A percentile compares a stretch with the other conserved stretches of the same genome.
Conservation (phyloP, 208 protist genomes). For the Trypanosoma cruzi region DNA sequence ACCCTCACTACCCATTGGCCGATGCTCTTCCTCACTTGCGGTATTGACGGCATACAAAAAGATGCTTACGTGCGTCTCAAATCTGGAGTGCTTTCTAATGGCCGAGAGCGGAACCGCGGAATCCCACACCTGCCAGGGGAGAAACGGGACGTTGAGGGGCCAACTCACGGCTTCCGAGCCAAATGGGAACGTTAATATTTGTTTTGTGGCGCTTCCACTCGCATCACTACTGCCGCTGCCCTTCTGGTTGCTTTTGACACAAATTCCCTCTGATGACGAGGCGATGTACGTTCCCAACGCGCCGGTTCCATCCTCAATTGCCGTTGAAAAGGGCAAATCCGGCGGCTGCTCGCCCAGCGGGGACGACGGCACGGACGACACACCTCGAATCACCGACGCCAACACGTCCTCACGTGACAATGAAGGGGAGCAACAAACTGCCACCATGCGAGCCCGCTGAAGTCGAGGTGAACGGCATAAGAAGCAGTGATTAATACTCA, state of each 20-base stretch:
- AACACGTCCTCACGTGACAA: conserved; percentile 18
- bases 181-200: conserved; percentile 13
- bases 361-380: conserved; percentile 20
- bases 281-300: not conserved
- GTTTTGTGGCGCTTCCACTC: not conserved
- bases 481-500: conserved; percentile 39
- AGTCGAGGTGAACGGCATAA: conserved; percentile 58
- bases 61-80: conserved; percentile 71
- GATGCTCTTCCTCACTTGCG: conserved; percentile 14
- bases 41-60: conserved; percentile 68
- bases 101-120: conserved; percentile 62
- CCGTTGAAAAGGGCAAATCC: not conserved
- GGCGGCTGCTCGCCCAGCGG: conserved; percentile 1
- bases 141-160: conserved; percentile 85
- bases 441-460: conserved; percentile 41
- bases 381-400: not conserved
- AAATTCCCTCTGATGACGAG: not conserved
- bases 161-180: conserved; percentile 52
- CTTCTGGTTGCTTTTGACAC: not conserved
- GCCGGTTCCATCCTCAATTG: not conserved
- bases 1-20: not conserved
- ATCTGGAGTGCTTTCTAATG: conserved; percentile 57
- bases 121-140: conserved; percentile 92
- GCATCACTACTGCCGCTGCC: not conserved
- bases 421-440: conserved; percentile 32